A percentile compares a stretch with the other conserved stretches of the same genome.
phyloP scores from a whole-genome alignment of 1,139 yeast genomes.

The Candida tropicalis region DNA sequence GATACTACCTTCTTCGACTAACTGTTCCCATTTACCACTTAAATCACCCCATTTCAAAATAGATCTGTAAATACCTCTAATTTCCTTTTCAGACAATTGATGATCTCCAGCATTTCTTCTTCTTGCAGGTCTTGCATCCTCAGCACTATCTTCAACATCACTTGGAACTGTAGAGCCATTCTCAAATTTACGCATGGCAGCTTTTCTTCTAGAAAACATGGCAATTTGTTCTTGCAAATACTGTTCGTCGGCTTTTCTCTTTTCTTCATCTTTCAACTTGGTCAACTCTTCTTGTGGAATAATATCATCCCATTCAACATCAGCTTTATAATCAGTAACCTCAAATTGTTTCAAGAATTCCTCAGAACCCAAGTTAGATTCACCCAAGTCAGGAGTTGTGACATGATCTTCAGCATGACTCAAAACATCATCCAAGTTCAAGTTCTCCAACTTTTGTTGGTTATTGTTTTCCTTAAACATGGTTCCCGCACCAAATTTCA shows the following conservation, averaged over 20 bases:
- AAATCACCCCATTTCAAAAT: conserved; percentile 83
- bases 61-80: conserved; percentile 83
- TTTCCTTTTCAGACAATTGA: conserved; percentile 79
- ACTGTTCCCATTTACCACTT: conserved; percentile 78
- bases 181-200: conserved; percentile 63
- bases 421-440: conserved; percentile 93
- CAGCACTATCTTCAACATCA: conserved; percentile 26
- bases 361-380: conserved; percentile 96
- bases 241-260: conserved; percentile 80
- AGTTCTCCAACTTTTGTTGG: conserved; percentile 92
- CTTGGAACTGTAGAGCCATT: conserved; percentile 32
- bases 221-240: conserved; percentile 89
- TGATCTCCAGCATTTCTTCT: conserved; percentile 49
- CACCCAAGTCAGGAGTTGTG: conserved; percentile 95
- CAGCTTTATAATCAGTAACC: conserved; percentile 98
- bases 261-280: conserved; percentile 89
- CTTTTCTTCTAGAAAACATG: conserved; percentile 79
- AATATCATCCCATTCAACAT: conserved; percentile 98
- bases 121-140: conserved; percentile 18
- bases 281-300: conserved; percentile 93
- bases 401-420: conserved; percentile 97
- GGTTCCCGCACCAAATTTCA: conserved; percentile 97
- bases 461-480: conserved; percentile 94
- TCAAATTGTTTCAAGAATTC: conserved; percentile 97
- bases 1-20: conserved; percentile 87